These are phyloP conservation scores for Ceratobasidium sp. DNA, from an alignment of 1,284 basidiomycete genomes.

Conservation along the genomic window DNA sequence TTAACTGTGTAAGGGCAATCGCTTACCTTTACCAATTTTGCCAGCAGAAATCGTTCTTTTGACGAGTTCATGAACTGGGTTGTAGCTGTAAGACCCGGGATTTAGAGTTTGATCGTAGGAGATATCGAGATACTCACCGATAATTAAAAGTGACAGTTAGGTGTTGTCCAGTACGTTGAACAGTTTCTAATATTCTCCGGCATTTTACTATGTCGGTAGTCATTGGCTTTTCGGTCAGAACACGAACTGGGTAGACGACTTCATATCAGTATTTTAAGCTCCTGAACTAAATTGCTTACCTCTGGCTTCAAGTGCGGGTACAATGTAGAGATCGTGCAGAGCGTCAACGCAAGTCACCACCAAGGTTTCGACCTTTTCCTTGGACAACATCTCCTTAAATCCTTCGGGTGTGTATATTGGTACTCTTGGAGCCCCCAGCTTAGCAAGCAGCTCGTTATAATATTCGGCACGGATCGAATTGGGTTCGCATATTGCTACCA, in stretches of 20 bases:
- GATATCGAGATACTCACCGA: slow-evolving; percentile 54
- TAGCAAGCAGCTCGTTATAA: slow-evolving; percentile 63
- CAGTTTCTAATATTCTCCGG: slow-evolving; percentile 63
- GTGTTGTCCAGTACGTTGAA: slow-evolving; percentile 61
- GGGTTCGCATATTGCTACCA: slow-evolving; percentile 67
- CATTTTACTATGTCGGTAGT: slow-evolving; percentile 67
- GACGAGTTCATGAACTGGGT: slow-evolving; percentile 69
- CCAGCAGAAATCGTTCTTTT: slow-evolving; percentile 66
- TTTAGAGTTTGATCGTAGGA: background rate
- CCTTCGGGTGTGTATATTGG: slow-evolving; percentile 62
- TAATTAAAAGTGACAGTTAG: slow-evolving; percentile 65
- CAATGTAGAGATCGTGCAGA: slow-evolving; percentile 66
- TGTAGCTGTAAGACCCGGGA: slow-evolving; percentile 60
- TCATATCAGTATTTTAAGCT: too few species aligned
- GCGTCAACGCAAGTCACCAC: slow-evolving; percentile 69
- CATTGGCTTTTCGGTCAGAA: slow-evolving; percentile 70
- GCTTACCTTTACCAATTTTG: slow-evolving; percentile 63
- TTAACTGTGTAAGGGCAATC: background rate
- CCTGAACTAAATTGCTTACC: slow-evolving; percentile 52
- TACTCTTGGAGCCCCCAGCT: slow-evolving; percentile 59
- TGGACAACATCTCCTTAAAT: slow-evolving; percentile 65
- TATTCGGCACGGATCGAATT: slow-evolving; percentile 64
- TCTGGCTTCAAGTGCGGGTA: slow-evolving; percentile 61
- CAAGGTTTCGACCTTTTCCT: slow-evolving; percentile 64
- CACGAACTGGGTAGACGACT: slow-evolving; percentile 55